Evolutionary conservation across 163 green algal species (phyloP).

Genomic region (Scenedesmus sp.): DNA sequence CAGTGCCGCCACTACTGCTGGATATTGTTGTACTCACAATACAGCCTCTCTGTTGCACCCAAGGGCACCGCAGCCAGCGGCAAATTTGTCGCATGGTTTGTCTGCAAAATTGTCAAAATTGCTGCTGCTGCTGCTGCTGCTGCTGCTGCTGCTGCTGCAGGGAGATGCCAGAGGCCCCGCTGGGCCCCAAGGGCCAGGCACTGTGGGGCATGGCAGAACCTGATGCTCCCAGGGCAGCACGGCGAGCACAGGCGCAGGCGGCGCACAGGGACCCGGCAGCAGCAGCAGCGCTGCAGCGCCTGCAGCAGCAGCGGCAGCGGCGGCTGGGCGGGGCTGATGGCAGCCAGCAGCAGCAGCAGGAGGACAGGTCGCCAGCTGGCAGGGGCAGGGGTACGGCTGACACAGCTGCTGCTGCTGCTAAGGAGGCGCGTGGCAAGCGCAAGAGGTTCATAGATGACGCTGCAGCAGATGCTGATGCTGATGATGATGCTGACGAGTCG

Average conservation of each 20-base stretch:
- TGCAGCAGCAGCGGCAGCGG: slow-evolving; percentile 13
- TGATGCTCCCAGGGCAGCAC: background rate
- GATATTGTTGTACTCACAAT: no score
- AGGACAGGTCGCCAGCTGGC: background rate
- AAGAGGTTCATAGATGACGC: slow-evolving; percentile 14
- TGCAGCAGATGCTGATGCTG: background rate
- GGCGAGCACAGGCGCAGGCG: background rate
- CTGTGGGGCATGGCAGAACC: background rate
- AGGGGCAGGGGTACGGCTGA: background rate
- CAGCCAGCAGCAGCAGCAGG: background rate
- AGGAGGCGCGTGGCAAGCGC: background rate
- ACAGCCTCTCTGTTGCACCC: no score
- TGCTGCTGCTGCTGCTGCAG: background rate
- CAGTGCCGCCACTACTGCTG: no score
- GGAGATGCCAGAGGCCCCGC: background rate
- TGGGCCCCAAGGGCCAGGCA: background rate
- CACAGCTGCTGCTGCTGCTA: background rate
- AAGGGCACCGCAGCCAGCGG: no score
- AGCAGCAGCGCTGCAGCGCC: background rate
- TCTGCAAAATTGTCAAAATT: background rate
- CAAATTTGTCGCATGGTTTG: background rate
- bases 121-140: background rate
- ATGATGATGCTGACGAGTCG: background rate
- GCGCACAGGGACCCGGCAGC: background rate
- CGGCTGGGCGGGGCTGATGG: background rate